phyloP scores from a whole-genome alignment of 208 protist genomes.

The Phytomonas francai region DNA sequence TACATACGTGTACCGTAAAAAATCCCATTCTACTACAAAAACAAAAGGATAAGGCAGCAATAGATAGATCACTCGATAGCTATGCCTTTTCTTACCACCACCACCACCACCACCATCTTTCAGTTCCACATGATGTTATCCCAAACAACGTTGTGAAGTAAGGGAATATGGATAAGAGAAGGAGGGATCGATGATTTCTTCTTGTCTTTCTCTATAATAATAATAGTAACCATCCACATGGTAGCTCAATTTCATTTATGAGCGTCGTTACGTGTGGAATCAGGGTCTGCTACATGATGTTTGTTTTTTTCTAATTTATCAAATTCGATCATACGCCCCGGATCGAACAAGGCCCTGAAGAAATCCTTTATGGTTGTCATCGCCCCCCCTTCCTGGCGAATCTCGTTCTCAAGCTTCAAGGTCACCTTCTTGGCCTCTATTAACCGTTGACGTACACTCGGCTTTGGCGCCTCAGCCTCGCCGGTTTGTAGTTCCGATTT shows the following conservation, averaged over 20 bases:
- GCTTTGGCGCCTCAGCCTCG: slow-evolving; percentile 8
- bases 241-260: background rate
- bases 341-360: slow-evolving; percentile 8
- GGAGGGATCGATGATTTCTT: slow-evolving; percentile 2
- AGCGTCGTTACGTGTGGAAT: background rate
- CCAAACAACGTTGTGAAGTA: background rate
- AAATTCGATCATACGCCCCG: background rate
- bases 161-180: slow-evolving; percentile 3
- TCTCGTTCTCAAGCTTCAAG: slow-evolving; percentile 42
- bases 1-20: background rate
- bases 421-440: slow-evolving; percentile 57
- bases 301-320: background rate
- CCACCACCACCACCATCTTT: background rate
- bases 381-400: slow-evolving; percentile 32
- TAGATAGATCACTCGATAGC: background rate
- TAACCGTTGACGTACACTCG: slow-evolving; percentile 37
- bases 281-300: background rate
- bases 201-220: background rate
- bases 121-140: background rate
- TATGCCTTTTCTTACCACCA: slow-evolving; percentile 9
- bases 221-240: background rate
- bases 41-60: background rate
- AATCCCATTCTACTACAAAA: background rate
- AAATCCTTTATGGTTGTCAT: slow-evolving; percentile 19
- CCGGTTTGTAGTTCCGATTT: slow-evolving; percentile 17